These are phyloP conservation scores for Polyplosphaeria fusca DNA, from an alignment of 495 filamentous ascomycete genomes.

Conservation along the genomic window DNA sequence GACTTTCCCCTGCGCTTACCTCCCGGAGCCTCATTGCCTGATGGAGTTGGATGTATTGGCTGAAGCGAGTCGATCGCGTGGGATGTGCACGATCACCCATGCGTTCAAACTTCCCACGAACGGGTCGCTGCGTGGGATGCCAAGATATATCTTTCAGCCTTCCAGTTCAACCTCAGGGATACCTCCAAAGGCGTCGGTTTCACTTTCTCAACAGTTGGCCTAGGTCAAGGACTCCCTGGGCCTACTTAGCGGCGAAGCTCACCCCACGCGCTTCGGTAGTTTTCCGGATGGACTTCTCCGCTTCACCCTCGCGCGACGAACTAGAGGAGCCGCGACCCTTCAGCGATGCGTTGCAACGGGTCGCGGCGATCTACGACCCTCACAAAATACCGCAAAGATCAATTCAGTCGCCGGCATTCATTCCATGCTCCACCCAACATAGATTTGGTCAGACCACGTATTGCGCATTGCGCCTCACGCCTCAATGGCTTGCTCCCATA, in stretches of 20 bases:
- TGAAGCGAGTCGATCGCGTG: constrained; percentile 21
- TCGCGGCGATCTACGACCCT: too few species aligned
- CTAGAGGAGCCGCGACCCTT: background rate
- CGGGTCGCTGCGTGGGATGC: constrained; percentile 19
- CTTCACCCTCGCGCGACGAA: background rate
- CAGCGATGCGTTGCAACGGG: background rate
- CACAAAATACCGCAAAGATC: too few species aligned
- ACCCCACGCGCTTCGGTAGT: constrained; percentile 1
- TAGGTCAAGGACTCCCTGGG: background rate
- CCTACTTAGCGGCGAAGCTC: background rate
- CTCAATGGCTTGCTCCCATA: too few species aligned
- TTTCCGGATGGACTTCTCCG: background rate
- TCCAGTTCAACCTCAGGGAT: constrained; percentile 14
- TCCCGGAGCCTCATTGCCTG: constrained; percentile 22
- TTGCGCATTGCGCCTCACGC: too few species aligned
- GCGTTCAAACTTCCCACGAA: constrained; percentile 9
- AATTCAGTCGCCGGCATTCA: too few species aligned
- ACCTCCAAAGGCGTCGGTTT: background rate
- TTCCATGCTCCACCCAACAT: too few species aligned
- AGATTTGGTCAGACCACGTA: too few species aligned
- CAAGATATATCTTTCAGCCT: background rate
- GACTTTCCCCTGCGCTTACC: constrained; percentile 3
- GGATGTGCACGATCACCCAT: constrained; percentile 19
- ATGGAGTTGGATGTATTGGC: background rate
- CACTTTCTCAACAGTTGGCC: constrained; percentile 6